Conservation (phyloP, 1,284 basidiomycete species). For the Mycosarcoma mackinlayi region DNA sequence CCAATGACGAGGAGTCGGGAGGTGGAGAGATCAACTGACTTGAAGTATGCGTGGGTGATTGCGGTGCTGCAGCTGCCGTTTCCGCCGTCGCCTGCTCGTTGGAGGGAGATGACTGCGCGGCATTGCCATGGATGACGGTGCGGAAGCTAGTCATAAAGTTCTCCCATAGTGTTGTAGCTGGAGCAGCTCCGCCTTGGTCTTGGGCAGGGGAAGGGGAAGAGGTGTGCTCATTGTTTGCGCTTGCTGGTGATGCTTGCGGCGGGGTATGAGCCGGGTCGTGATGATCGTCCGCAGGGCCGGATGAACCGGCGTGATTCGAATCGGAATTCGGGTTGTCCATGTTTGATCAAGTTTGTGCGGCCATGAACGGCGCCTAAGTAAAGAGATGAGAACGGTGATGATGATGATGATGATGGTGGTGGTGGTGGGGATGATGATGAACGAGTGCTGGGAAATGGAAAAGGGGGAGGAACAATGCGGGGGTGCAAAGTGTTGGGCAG, state of each 20-base stretch:
- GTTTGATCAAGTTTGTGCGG: slow-evolving; percentile 2
- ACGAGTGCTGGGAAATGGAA: background rate
- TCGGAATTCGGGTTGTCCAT: slow-evolving; percentile 28
- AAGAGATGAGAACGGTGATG: no score
- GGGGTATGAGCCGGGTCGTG: background rate
- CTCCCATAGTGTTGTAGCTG: slow-evolving; percentile 30
- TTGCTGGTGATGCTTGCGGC: background rate
- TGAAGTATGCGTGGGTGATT: background rate
- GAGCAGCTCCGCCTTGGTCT: background rate
- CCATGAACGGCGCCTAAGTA: slow-evolving; percentile 5
- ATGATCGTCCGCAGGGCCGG: slow-evolving; percentile 1
- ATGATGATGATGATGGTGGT: background rate
- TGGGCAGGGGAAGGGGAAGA: background rate
- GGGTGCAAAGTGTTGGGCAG: background rate
- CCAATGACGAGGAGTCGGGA: background rate
- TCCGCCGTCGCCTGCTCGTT: slow-evolving; percentile 1
- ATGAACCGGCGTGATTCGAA: background rate
- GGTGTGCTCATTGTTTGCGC: background rate
- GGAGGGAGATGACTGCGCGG: background rate
- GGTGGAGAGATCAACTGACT: background rate
- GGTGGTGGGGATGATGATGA: background rate
- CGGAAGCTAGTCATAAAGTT: slow-evolving; percentile 38
- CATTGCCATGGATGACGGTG: slow-evolving; percentile 16
- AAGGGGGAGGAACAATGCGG: background rate
- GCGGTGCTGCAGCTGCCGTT: background rate